A percentile compares a stretch with the other conserved stretches of the same genome.
Evolutionary conservation across 305 asterid species (phyloP).

Genomic region (Striga hermonthica): DNA sequence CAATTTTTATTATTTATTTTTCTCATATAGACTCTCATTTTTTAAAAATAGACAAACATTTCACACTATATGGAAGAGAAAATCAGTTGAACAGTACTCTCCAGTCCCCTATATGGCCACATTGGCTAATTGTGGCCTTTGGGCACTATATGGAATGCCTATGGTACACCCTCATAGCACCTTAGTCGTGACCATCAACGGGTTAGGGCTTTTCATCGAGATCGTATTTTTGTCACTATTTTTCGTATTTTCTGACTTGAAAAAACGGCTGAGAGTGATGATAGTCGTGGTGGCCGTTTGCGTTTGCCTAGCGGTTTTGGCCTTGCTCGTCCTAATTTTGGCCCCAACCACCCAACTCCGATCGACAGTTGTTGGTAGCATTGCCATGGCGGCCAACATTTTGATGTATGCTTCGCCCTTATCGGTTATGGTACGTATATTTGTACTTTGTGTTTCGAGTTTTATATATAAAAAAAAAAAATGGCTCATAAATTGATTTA

Average conservation of each 20-base stretch:
- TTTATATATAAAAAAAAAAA: not conserved
- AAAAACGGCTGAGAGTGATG: constrained; percentile 45
- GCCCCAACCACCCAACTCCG: constrained; percentile 55
- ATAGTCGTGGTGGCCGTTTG: constrained; percentile 44
- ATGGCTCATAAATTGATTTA: too few species aligned
- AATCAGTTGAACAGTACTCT: constrained; percentile 78
- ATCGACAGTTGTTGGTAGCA: constrained; percentile 61
- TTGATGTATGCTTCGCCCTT: constrained; percentile 90
- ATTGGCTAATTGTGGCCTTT: constrained; percentile 70
- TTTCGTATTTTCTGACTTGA: constrained; percentile 42
- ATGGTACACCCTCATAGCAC: constrained; percentile 74
- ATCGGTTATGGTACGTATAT: constrained; percentile 59
- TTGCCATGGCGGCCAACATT: constrained; percentile 76
- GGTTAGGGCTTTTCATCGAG: constrained; percentile 71
- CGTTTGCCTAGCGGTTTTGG: constrained; percentile 48
- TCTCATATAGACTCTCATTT: not conserved
- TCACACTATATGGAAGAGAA: constrained; percentile 58
- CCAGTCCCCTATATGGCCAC: constrained; percentile 80
- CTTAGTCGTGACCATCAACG: constrained; percentile 73
- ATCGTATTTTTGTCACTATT: constrained; percentile 48
- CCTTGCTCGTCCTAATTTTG: constrained; percentile 48
- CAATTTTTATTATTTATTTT: not conserved
- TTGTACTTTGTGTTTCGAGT: not conserved
- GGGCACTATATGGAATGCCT: constrained; percentile 90
- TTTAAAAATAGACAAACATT: constrained; percentile 63